Evolutionary conservation across 805 yeast species (phyloP), one percentile per base, ranked within the genome.

Genomic region (Yarrowia sp.): DNA sequence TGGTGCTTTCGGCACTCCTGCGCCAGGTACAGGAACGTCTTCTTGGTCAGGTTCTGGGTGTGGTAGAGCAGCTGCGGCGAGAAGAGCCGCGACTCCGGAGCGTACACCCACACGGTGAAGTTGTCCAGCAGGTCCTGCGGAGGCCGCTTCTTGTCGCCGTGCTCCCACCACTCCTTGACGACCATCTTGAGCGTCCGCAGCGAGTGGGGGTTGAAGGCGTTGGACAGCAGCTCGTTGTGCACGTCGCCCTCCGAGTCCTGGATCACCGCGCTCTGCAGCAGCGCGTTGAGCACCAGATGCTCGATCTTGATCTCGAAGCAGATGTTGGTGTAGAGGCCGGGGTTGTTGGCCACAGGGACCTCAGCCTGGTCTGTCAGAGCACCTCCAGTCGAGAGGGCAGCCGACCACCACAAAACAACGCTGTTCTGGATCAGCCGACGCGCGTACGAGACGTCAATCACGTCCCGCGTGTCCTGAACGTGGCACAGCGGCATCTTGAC

Each of bases 121-220:
- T 84, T 81, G 68, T 89, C 89, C 65, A 91, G 86, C 81, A 92
- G 81, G 0, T 88, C 77, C 71, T 92, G 97, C 0, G 97, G 97
- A 63, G 86, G 84, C 8, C 77, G 67, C 66, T 87, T 82, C 19
- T 77, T 76, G 62, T 88, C 74, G 0, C 97, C 97, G 69, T 85
- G 87, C 68, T 90, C 96, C 97, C 97, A 93, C 97, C 97, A 90
- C 31, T 80, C 84, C 68, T 87, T 90, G 12, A 94, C 87, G 81
- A 94, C 76, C 7, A 80, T 72, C 69, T 96, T 81, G 62, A 94
- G 77, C 1, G 87, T 87, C 9, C 78, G 72, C 65, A 94, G 77
- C 2, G 97, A 88, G 0, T 88, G 83, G 0, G 85, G 80, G 10
- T 92, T 86, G 68, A 93, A 92, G 0, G 96, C 82, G 71, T 93